These are phyloP conservation scores for Eucalyptus microcorys DNA, from an alignment of 345 rosid genomes.

Conservation along the genomic window DNA sequence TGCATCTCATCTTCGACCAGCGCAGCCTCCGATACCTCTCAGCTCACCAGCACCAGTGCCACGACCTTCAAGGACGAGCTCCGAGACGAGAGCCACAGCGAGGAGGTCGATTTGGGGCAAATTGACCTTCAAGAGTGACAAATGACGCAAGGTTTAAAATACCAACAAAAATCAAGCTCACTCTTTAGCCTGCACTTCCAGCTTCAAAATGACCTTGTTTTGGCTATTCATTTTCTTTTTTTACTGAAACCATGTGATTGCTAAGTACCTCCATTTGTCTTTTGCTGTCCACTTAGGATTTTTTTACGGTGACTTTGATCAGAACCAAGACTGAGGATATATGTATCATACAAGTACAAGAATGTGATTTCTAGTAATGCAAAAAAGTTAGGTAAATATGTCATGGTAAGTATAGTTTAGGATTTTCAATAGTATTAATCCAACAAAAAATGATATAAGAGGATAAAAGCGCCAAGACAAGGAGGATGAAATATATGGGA, in stretches of 20 bases:
- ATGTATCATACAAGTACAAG: neutral
- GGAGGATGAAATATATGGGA: neutral
- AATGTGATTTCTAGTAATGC: neutral
- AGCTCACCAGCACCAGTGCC: neutral
- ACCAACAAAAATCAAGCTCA: neutral
- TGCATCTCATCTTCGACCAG: neutral
- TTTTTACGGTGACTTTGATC: neutral
- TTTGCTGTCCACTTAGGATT: accelerated
- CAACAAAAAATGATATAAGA: neutral
- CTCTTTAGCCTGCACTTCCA: neutral
- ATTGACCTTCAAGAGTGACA: neutral
- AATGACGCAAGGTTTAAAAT: neutral
- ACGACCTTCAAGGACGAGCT: neutral
- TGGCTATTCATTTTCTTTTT: neutral
- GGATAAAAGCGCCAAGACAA: neutral
- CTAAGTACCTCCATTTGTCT: neutral
- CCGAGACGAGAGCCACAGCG: neutral
- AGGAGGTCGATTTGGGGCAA: neutral
- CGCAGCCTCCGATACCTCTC: neutral
- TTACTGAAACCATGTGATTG: neutral
- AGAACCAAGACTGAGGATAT: neutral
- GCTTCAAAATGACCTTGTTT: neutral
- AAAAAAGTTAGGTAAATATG: neutral
- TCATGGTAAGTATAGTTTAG: neutral
- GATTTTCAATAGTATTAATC: neutral